phyloP scores from a whole-genome alignment of 306 rosid genomes.

The Cicer judaicum region DNA sequence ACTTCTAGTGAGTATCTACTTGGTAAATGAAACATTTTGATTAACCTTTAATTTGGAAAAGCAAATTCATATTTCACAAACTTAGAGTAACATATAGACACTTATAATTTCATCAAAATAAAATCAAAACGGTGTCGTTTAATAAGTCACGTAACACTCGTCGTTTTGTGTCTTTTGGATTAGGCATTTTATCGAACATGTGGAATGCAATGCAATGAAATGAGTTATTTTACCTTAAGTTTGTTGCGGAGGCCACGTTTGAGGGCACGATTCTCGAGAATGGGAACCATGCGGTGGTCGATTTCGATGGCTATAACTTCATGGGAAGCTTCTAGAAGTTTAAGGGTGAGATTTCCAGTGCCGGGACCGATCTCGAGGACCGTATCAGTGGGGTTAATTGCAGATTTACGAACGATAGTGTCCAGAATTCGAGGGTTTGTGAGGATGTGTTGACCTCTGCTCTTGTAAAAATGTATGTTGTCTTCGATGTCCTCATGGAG shows the following conservation, averaged over 20 bases:
- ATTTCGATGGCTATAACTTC: slow-evolving; percentile 74
- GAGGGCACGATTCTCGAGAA: slow-evolving; percentile 65
- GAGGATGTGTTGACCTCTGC: slow-evolving; percentile 90
- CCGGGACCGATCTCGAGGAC: slow-evolving; percentile 99
- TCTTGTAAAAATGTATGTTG: slow-evolving; percentile 60
- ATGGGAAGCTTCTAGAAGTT: slow-evolving; percentile 72
- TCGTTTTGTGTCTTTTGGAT: neutral
- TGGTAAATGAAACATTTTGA: no score
- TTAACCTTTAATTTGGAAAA: no score
- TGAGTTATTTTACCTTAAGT: slow-evolving; percentile 52
- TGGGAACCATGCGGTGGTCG: slow-evolving; percentile 76
- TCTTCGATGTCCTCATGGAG: slow-evolving; percentile 38
- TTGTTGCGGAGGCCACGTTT: slow-evolving; percentile 41
- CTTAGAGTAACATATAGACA: no score
- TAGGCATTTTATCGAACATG: slow-evolving; percentile 41
- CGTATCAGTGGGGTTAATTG: slow-evolving; percentile 70
- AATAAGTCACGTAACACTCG: no score
- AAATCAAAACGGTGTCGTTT: neutral
- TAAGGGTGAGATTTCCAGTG: slow-evolving; percentile 89
- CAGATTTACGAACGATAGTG: slow-evolving; percentile 68
- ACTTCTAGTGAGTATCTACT: no score
- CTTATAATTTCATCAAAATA: no score
- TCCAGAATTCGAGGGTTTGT: slow-evolving; percentile 73
- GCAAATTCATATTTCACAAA: no score
- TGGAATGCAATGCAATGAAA: neutral